Conservation (phyloP, 192 early-diverging fungal species). For the Coemansia sp. region DNA sequence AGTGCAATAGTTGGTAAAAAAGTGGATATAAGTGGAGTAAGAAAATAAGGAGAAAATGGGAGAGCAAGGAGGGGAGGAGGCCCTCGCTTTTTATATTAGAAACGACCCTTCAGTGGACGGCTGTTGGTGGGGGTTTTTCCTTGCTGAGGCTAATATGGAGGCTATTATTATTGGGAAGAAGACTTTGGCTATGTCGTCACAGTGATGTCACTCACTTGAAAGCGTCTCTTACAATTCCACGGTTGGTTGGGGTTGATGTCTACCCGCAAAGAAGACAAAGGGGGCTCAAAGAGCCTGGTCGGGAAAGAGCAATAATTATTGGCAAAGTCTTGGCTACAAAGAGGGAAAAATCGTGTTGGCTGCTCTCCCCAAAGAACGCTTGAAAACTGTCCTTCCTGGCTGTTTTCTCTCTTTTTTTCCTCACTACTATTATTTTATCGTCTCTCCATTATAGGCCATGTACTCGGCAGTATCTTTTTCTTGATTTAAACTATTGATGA, state of each 20-base stretch:
- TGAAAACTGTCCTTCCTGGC: background rate
- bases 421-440: no score
- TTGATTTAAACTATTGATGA: no score
- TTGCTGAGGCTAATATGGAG: background rate
- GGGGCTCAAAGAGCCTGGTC: no score
- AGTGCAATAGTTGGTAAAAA: background rate
- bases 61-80: background rate
- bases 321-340: background rate
- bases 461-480: no score
- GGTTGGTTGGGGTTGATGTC: no score
- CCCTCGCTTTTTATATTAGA: background rate
- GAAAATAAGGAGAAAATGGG: background rate
- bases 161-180: background rate
- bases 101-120: background rate
- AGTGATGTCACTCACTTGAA: background rate
- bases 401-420: no score
- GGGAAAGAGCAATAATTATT: background rate
- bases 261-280: no score
- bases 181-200: background rate
- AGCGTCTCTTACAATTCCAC: no score
- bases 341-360: background rate
- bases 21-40: background rate
- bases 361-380: background rate
- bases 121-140: background rate
- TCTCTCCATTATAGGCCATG: no score